Conservation (phyloP, 331 rosid genomes). For the Stylosanthes scabra region DNA sequence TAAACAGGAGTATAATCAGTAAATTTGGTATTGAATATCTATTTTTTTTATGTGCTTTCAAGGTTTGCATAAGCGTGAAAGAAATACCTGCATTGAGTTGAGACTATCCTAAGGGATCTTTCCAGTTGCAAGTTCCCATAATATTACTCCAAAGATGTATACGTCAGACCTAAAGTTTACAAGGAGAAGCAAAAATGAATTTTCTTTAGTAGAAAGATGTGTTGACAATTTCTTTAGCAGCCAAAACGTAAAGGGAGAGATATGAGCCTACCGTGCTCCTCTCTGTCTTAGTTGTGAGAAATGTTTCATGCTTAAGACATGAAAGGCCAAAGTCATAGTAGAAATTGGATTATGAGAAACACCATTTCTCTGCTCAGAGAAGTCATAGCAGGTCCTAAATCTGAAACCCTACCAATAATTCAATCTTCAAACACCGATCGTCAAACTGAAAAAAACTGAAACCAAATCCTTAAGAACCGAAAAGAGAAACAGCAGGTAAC, state of each 20-base stretch:
- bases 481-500: too few species aligned
- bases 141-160: conserved; percentile 95
- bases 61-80: conserved; percentile 37
- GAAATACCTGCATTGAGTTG: conserved; percentile 95
- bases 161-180: conserved; percentile 83
- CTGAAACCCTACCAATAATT: too few species aligned
- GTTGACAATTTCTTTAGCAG: conserved; percentile 13
- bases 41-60: neutral
- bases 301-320: conserved; percentile 91
- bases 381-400: too few species aligned
- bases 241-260: conserved; percentile 14
- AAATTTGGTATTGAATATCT: conserved; percentile 22
- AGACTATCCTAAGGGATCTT: conserved; percentile 99
- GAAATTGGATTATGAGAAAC: too few species aligned
- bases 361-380: too few species aligned
- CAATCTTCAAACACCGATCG: too few species aligned
- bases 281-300: conserved; percentile 92
- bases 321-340: conserved; percentile 99
- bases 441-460: too few species aligned
- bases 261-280: conserved; percentile 83
- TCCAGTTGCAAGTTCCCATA: conserved; percentile 98
- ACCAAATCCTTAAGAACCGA: too few species aligned
- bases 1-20: conserved; percentile 16
- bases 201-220: conserved; percentile 28
- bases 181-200: conserved; percentile 23